Base-by-base conservation (phyloP, 805 yeast genomes). In the Hanseniaspora jakobsenii region DNA sequence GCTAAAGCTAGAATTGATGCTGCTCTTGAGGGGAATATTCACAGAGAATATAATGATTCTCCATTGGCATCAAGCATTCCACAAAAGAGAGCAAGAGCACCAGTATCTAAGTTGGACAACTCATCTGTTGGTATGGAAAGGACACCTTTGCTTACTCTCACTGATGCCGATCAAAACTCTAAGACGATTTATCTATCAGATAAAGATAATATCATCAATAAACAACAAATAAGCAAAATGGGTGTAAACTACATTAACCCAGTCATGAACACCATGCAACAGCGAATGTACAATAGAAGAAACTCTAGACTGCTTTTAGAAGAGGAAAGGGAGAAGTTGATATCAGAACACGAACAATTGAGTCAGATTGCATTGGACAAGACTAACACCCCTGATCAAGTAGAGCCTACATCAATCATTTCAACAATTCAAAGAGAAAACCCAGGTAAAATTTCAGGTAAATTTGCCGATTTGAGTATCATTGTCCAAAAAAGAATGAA, bases 401-500 rank as follows among this genome's bases (percentile, higher is more conserved):
- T 16, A 17, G 28, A 29, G 16, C 29, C 43, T 9, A 9, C 17
- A 4, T 14, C 38, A 6, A 24, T 32, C 36, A 39, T 38, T n/a
- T 12, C 18, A 2, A 30, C 19, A n/a, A 31, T 32, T 3, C 39
- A 36, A 27, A 38, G 21, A 17, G 32, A 43, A 7, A 29, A 32
- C 2, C 37, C 39, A 10, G 47, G 38, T 6, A 37, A 31, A 34
- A 29, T 43, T 6, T 30, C 46, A 4, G 38, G 39, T 1, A 42
- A 42, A 22, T 42, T 42, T 35, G 46, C 46, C 16, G 46, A 42
- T 23, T 35, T 42, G 16, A 42, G 46, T 16, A 32, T 38, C 13
- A 29, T 31, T 19, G 32, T 45, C 16, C 38, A 35, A 35, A 45
- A 39, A 21, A 45, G 28, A 6, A 26, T 35, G 6, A 45, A 38